Evolutionary conservation across 306 rosid genomes (phyloP).

Genomic region (Potentilla sterilis): DNA sequence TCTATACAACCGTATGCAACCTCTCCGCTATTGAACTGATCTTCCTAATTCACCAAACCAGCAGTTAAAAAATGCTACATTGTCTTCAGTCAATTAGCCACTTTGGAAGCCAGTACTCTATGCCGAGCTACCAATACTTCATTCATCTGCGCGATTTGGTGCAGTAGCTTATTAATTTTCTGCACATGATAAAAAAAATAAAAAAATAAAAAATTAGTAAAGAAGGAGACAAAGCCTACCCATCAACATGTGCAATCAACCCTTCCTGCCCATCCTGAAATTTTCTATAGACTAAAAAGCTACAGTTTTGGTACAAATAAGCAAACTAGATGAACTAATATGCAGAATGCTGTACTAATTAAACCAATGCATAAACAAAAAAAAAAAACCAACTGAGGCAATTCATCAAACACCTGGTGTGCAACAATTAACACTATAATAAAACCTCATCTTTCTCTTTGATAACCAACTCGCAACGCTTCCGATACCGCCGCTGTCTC

Average conservation of each 20-base stretch:
- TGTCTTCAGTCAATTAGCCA: slow-evolving; percentile 10
- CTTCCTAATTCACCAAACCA: slow-evolving; percentile 1
- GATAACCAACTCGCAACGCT: slow-evolving; percentile 32
- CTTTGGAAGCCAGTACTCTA: slow-evolving; percentile 27
- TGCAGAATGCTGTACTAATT: background rate
- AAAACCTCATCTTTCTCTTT: slow-evolving; percentile 65
- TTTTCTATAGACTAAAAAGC: no score
- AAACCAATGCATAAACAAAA: background rate
- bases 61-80: background rate
- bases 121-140: slow-evolving; percentile 34
- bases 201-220: background rate
- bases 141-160: slow-evolving; percentile 39
- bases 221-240: background rate
- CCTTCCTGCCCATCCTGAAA: background rate
- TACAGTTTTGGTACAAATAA: no score
- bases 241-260: background rate
- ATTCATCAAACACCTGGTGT: background rate
- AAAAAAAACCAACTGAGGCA: background rate
- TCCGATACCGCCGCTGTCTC: slow-evolving; percentile 32
- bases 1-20: background rate
- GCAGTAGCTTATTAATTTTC: slow-evolving; percentile 37
- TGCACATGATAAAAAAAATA: slow-evolving; percentile 13
- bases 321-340: background rate
- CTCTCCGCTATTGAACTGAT: background rate
- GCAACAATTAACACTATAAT: background rate